These are phyloP conservation scores for Oryza longistaminata DNA, from an alignment of 176 grass and related monocot species.

Conservation along the genomic window DNA sequence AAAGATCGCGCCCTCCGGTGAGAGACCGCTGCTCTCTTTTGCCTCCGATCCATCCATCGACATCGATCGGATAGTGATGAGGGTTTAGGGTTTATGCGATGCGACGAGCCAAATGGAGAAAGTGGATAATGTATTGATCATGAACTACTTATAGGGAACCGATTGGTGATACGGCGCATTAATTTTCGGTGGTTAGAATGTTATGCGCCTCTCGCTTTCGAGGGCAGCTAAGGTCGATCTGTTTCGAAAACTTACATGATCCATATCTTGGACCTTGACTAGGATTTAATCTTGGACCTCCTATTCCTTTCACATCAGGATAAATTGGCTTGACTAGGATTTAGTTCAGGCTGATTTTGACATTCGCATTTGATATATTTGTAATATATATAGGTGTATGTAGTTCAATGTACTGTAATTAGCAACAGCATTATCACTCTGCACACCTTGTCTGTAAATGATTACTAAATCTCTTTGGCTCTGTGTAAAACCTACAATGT, in stretches of 20 bases:
- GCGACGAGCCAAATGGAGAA: background rate
- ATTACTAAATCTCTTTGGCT: background rate
- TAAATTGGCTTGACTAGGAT: background rate
- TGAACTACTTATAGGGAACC: background rate
- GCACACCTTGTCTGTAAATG: background rate
- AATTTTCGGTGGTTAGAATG: background rate
- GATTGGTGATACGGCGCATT: background rate
- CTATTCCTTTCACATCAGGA: background rate
- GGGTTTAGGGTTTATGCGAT: conserved; percentile 16
- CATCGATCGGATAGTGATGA: background rate
- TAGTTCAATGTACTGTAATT: background rate
- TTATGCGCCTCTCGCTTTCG: conserved; percentile 1
- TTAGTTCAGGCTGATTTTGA: background rate
- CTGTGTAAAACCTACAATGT: background rate
- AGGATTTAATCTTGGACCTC: background rate
- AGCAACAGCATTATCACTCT: background rate
- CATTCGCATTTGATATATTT: background rate
- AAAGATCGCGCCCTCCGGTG: conserved; percentile 50
- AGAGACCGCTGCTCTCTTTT: background rate
- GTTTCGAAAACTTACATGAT: too few relatives aligned
- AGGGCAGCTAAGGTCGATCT: background rate
- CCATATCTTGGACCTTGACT: too few relatives aligned
- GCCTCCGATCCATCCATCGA: background rate
- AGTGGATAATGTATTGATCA: background rate
- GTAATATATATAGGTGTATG: too few relatives aligned